Percentiles rank a stretch among this genome's conserved stretches.
Conservation (phyloP, 768 basidiomycete species). For the Asterophora parasitica region DNA sequence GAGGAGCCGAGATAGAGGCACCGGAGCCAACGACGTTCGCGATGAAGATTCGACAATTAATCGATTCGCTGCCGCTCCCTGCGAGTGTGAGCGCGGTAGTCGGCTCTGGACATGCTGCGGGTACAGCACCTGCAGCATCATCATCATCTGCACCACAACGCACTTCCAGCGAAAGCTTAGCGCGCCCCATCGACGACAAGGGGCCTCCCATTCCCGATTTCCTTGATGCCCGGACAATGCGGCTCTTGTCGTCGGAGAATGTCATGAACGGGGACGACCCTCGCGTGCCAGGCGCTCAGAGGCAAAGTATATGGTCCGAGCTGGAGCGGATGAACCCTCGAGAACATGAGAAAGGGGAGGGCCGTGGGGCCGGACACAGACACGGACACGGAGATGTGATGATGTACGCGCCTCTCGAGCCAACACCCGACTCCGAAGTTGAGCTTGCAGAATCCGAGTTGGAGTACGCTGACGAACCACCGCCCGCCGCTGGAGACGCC, state of each 20-base stretch:
- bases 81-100: slow-evolving; percentile 18
- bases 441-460: slow-evolving; percentile 63
- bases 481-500: slow-evolving; percentile 1
- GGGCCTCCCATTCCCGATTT: slow-evolving; percentile 37
- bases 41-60: slow-evolving; percentile 29
- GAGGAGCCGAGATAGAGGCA: slow-evolving; percentile 14
- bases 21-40: slow-evolving; percentile 36
- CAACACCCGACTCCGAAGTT: slow-evolving; percentile 55
- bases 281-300: slow-evolving; percentile 12
- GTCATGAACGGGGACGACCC: slow-evolving; percentile 55
- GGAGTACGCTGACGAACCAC: slow-evolving; percentile 35
- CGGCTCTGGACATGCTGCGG: slow-evolving; percentile 11
- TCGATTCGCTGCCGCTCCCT: slow-evolving; percentile 33
- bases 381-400: slow-evolving; percentile 54
- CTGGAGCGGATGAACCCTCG: slow-evolving; percentile 43
- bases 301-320: slow-evolving; percentile 54
- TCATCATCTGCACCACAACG: background rate
- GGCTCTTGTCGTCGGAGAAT: slow-evolving; percentile 51
- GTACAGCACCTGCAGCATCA: slow-evolving; percentile 3
- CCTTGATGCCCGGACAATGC: slow-evolving; percentile 43
- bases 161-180: background rate
- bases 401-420: slow-evolving; percentile 71
- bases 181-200: slow-evolving; percentile 20
- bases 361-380: slow-evolving; percentile 16
- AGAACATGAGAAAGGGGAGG: slow-evolving; percentile 15